Percentiles rank a stretch among this genome's conserved stretches.
Conservation (phyloP, 106 monocot species). For the Hemerocallis citrina region DNA sequence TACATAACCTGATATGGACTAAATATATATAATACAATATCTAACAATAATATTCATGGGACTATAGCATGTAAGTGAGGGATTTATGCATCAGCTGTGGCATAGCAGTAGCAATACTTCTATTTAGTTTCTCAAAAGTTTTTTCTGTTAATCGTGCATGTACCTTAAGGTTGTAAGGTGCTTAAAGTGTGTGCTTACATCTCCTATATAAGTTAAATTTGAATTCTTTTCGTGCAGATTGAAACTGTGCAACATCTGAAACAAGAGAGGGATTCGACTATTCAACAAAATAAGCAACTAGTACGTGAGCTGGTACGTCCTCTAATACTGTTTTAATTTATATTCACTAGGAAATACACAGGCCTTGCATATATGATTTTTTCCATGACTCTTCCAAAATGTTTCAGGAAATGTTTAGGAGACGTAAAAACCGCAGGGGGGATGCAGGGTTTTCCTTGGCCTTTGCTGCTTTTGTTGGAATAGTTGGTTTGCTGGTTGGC, state of each 20-base stretch:
- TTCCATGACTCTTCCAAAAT: conserved; percentile 1
- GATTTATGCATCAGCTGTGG: too few relatives aligned
- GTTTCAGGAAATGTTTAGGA: conserved; percentile 56
- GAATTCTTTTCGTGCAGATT: conserved; percentile 17
- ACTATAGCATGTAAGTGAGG: too few relatives aligned
- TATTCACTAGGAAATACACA: too few relatives aligned
- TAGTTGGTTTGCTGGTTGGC: conserved; percentile 52
- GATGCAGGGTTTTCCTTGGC: too few relatives aligned
- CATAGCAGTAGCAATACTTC: too few relatives aligned
- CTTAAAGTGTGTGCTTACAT: too few relatives aligned
- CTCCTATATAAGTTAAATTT: not conserved
- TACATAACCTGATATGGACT: too few relatives aligned
- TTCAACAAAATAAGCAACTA: conserved; percentile 53
- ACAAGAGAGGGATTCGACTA: conserved; percentile 47
- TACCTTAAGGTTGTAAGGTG: too few relatives aligned
- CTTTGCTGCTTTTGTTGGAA: conserved; percentile 48
- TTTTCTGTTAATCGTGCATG: too few relatives aligned
- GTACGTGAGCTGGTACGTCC: conserved; percentile 43
- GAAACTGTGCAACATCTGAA: conserved; percentile 41
- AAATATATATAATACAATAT: too few relatives aligned
- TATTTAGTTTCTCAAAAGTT: too few relatives aligned
- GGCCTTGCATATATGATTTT: not conserved
- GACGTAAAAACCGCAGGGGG: conserved; percentile 35
- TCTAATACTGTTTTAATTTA: not conserved
- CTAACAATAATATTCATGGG: too few relatives aligned